A percentile compares a stretch with the other conserved stretches of the same genome.
Conservation (phyloP, 176 grass and related monocot genomes). For the Lolium rigidum region DNA sequence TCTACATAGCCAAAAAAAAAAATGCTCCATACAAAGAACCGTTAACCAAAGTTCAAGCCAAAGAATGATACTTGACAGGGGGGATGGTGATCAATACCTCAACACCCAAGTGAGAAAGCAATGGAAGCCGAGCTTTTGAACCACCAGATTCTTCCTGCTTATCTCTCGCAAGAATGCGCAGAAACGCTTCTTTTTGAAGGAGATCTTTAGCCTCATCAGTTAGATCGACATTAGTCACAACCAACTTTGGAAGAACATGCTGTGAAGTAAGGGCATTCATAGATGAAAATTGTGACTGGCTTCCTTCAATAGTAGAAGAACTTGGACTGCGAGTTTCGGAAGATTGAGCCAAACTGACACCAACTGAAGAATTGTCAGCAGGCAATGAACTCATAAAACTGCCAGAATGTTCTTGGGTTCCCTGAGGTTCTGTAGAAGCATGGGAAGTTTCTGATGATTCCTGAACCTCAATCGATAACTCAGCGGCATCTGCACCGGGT, state of each 20-base stretch:
- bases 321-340: constrained; percentile 72
- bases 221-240: constrained; percentile 72
- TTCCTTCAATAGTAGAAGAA: constrained; percentile 57
- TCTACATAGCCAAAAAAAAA: not conserved
- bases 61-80: constrained; percentile 28
- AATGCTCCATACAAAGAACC: constrained; percentile 16
- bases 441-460: constrained; percentile 84
- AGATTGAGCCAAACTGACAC: constrained; percentile 49
- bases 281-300: constrained; percentile 56
- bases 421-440: constrained; percentile 64
- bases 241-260: constrained; percentile 85
- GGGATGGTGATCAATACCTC: constrained; percentile 69
- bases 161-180: constrained; percentile 78
- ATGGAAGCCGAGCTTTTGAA: constrained; percentile 61
- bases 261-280: constrained; percentile 46
- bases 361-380: constrained; percentile 60
- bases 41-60: constrained; percentile 29
- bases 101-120: constrained; percentile 88
- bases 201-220: constrained; percentile 86
- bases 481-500: constrained; percentile 54
- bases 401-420: constrained; percentile 61
- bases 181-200: constrained; percentile 81
- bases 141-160: constrained; percentile 72
- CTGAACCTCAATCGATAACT: constrained; percentile 53
- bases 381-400: constrained; percentile 59